Evolutionary conservation across 1,139 yeast species (phyloP), one percentile per base, ranked within the genome.

Genomic region (Pneumocystis wakefieldiae): DNA sequence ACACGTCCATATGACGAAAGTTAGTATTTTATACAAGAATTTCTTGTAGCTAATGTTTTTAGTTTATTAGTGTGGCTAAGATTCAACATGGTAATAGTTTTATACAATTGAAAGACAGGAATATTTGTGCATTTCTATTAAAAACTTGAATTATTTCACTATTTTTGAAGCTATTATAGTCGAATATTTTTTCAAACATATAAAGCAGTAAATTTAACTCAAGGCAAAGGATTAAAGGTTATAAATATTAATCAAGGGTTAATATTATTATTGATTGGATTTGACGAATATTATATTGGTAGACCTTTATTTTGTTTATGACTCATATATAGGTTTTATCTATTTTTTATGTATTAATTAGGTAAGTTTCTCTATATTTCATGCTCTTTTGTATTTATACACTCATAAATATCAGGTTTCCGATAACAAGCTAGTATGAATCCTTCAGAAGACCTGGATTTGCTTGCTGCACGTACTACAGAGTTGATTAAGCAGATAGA

Each of bases 1-100:
- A 92, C 98, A 1, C 79, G 99, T 70, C 98, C 98, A 0, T 92
- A 89, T 74, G 98, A 92, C 70, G 84, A 89, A 70, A 90, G 55
- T 48, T 24, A 19, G 55, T 7, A 24, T 24, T 48, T 24, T 24
- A 4, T 8, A 24, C 7, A 12, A 24, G n/a, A 91, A 38, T 91
- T 12, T 3, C 6, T 24, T 24, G 8, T 10, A 24, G 32, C 3
- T 48, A 19, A 48, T 10, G 7, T 48, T 6, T 48, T 48, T 24
- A 48, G 55, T 48, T 24, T 48, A 48, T 48, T 48, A 48, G 19
- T 12, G 7, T 48, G 55, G 24, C 28, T 24, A 15, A 8, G 32
- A n/a, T 48, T 14, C 14, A 3, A 8, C 12, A 2, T 24, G 29
- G 15, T 24, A 48, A 17, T 41, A 17, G 7, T 48, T 42, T 19